Base-by-base conservation (phyloP, 139 green algal species). In the Haematococcus lacustris region DNA sequence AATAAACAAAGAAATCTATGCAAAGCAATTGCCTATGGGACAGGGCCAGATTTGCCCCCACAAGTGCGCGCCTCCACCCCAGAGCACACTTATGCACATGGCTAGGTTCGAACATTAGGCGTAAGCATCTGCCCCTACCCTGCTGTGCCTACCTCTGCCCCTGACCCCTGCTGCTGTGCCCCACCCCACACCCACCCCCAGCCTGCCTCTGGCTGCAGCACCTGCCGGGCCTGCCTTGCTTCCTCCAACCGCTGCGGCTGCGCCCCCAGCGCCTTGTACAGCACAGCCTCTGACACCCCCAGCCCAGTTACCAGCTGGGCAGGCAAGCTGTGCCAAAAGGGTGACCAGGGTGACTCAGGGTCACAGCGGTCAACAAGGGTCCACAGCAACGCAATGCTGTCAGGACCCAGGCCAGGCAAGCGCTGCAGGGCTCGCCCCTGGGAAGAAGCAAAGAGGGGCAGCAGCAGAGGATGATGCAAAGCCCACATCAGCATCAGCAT, bases 331-430 rank as follows among this genome's bases (percentile, higher is more conserved):
- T 35, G 37, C 63, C 63, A 69, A 37, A 69, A 69, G 28, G 74
- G 74, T n/a, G 72, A 66, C 51, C 60, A 74, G 6, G 34, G 21
- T 17, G 83, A 78, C 41, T 91, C 87, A 17, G 73, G 62, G 38
- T 90, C 84, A 51, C 51, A 67, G 1, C 86, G 74, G 37, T 91
- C 86, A 57, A 87, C 79, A 77, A 91, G 87, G 0, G 82, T 92
- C 78, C 87, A 92, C 0, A 92, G 66, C 51, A 92, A 76, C 7
- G 86, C 78, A 7, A 87, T 51, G 28, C 76, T 77, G 68, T 92
- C 88, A 28, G 81, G 68, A 30, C 67, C 70, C 13, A 92, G 38
- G 38, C 70, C 75, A 0, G 82, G 80, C 28, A 91, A 73, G 2
- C 69, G 71, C 41, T 34, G 43, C 35, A 83, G 78, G n/a, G 77